A percentile compares a stretch with the other conserved stretches of the same genome.
phyloP scores from a whole-genome alignment of 2,329 filamentous ascomycete genomes.

The Alternaria dauci region DNA sequence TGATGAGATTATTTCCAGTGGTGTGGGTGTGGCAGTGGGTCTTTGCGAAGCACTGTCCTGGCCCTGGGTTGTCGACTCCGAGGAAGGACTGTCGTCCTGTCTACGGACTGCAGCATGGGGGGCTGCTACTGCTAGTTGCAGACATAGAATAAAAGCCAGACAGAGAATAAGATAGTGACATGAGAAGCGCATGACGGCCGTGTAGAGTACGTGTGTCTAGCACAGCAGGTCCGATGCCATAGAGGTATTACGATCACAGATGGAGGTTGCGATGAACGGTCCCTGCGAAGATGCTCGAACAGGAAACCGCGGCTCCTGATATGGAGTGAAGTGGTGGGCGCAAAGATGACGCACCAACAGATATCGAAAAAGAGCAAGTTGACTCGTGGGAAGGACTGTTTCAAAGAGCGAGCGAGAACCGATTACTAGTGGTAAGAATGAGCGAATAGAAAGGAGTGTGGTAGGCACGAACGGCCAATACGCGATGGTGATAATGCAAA shows the following conservation, averaged over 20 bases:
- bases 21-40: constrained; percentile 27
- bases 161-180: constrained; percentile 34
- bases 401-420: constrained; percentile 17
- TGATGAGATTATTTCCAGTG: constrained; percentile 23
- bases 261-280: not conserved
- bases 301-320: constrained; percentile 14
- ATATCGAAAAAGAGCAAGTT: constrained; percentile 24
- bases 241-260: constrained; percentile 30
- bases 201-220: constrained; percentile 21
- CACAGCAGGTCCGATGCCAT: constrained; percentile 33
- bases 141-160: constrained; percentile 39
- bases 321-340: constrained; percentile 2
- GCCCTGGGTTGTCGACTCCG: constrained; percentile 22
- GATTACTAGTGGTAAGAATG: constrained; percentile 24
- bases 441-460: constrained; percentile 37
- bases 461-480: constrained; percentile 18
- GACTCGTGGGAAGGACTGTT: constrained; percentile 17
- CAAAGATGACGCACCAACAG: constrained; percentile 21
- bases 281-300: constrained; percentile 8
- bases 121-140: constrained; percentile 34
- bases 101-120: constrained; percentile 37
- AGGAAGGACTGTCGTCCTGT: constrained; percentile 38
- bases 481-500: constrained; percentile 28
- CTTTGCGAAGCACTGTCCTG: constrained; percentile 20
- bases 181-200: constrained; percentile 40